Percentiles rank a stretch among this genome's conserved stretches.
Conservation (phyloP, 345 rosid species). For the Populus deltoides region DNA sequence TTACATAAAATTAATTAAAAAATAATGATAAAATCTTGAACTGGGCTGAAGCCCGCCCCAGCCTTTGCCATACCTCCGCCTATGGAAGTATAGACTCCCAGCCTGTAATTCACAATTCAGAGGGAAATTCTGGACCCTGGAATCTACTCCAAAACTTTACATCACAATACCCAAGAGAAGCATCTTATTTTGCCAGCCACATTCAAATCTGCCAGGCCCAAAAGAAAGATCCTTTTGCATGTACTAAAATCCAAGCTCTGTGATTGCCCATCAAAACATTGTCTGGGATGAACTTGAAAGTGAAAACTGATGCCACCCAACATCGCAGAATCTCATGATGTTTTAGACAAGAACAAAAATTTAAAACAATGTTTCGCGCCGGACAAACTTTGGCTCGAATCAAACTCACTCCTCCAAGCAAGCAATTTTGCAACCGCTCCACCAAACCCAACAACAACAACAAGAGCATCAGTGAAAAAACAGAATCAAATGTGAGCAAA, state of each 20-base stretch:
- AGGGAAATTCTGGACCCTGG: no score
- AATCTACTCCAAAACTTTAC: no score
- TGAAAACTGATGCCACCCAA: background rate
- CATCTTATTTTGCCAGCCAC: background rate
- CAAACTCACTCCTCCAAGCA: conserved; percentile 12
- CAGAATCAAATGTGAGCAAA: conserved; percentile 42
- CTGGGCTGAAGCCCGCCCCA: no score
- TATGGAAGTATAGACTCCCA: no score
- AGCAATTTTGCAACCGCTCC: conserved; percentile 28
- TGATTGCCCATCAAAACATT: background rate
- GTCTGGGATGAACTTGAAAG: background rate
- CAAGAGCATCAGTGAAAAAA: conserved; percentile 25
- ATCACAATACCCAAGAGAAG: no score
- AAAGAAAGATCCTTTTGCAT: background rate
- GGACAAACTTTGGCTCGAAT: conserved; percentile 30
- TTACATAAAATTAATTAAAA: no score
- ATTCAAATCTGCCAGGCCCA: background rate
- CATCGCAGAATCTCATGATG: background rate
- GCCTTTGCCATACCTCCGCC: no score
- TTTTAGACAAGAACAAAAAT: conserved; percentile 12
- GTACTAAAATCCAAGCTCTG: background rate
- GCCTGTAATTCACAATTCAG: no score
- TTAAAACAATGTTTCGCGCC: conserved; percentile 42
- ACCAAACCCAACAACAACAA: conserved; percentile 18
- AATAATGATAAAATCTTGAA: no score